Percentiles rank a stretch among this genome's conserved stretches.
Evolutionary conservation across 495 filamentous ascomycete species (phyloP).

Genomic region (Hyaloscypha variabilis): DNA sequence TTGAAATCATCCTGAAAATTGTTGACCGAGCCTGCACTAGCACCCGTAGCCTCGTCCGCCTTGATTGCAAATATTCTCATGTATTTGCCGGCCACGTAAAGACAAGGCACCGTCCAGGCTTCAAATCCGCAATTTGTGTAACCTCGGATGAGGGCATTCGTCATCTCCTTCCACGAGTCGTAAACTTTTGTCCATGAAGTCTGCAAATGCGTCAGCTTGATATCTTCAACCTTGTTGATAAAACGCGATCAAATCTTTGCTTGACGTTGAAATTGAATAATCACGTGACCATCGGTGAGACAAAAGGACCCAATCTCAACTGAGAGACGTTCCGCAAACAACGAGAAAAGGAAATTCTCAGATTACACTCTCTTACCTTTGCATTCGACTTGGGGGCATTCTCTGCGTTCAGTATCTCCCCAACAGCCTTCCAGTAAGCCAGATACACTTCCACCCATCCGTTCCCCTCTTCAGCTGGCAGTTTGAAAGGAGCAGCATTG

Average conservation of each 20-base stretch:
- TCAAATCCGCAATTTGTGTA: conserved; percentile 72
- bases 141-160: conserved; percentile 69
- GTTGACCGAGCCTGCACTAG: conserved; percentile 42
- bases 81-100: conserved; percentile 84
- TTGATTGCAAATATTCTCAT: conserved; percentile 85
- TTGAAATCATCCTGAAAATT: conserved; percentile 78
- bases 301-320: not conserved
- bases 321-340: not conserved
- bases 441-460: conserved; percentile 84
- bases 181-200: conserved; percentile 76
- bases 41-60: conserved; percentile 69
- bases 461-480: conserved; percentile 64
- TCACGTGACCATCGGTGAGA: not conserved
- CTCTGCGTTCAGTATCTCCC: conserved; percentile 63
- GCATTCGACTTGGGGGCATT: conserved; percentile 39
- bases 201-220: conserved; percentile 30
- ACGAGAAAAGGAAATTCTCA: not conserved
- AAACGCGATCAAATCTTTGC: not conserved
- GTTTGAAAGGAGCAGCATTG: conserved; percentile 42
- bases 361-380: conserved; percentile 31
- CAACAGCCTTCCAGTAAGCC: conserved; percentile 79
- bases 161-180: conserved; percentile 80
- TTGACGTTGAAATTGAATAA: not conserved
- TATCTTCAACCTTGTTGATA: not conserved
- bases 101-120: conserved; percentile 85